Conservation (phyloP, 306 rosid species). For the Dryas octopetala region DNA sequence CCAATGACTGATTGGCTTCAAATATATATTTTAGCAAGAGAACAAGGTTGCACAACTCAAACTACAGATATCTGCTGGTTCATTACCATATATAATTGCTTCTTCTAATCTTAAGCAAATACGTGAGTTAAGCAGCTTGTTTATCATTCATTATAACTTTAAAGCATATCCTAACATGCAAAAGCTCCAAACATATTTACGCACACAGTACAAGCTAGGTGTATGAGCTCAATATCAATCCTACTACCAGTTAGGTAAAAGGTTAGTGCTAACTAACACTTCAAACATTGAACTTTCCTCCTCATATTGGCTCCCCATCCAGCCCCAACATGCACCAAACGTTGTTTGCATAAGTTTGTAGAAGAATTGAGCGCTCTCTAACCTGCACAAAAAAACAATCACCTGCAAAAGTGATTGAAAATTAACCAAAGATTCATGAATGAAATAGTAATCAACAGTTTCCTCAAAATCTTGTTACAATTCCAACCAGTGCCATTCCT, state of each 20-base stretch:
- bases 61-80: not conserved
- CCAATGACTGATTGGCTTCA: no score
- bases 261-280: not conserved
- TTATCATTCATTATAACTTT: not conserved
- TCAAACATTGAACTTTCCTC: no score
- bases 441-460: not conserved
- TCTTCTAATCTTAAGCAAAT: no score
- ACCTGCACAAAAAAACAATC: not conserved
- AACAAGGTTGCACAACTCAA: not conserved
- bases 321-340: not conserved
- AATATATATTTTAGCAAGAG: not conserved
- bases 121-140: not conserved
- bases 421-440: not conserved
- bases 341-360: not conserved
- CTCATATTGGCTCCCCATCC: no score
- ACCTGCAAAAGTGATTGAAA: not conserved
- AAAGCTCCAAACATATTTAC: not conserved
- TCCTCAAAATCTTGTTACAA: not conserved
- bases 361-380: not conserved
- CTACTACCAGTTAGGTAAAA: not conserved
- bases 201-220: not conserved
- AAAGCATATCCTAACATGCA: not conserved
- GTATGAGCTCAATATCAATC: not conserved
- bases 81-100: no score
- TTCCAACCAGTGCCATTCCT: no score